Evolutionary conservation across 208 protist species (phyloP).

Genomic region (Crithidia thermophila): DNA sequence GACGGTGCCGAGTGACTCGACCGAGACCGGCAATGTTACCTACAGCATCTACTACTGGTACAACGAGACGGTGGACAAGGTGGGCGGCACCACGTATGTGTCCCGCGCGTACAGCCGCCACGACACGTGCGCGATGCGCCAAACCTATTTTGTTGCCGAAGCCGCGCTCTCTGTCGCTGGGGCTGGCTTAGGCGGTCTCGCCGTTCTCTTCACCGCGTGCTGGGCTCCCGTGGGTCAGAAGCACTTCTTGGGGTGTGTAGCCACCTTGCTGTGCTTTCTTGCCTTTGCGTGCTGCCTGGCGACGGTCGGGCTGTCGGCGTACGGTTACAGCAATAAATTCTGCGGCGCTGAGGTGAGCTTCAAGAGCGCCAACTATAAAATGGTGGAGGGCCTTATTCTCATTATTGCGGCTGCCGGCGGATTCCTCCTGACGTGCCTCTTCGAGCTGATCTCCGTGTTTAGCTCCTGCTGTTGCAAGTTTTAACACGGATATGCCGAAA

Average conservation of each 20-base stretch:
- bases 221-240: neutral
- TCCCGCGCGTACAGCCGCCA: slow-evolving; percentile 1
- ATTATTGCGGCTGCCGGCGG: slow-evolving; percentile 21
- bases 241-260: neutral
- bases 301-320: slow-evolving; percentile 1
- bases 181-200: slow-evolving; percentile 1
- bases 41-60: slow-evolving; percentile 17
- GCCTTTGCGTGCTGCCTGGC: slow-evolving; percentile 9
- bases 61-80: neutral
- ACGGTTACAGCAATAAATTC: slow-evolving; percentile 1
- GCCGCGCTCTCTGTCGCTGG: slow-evolving; percentile 5
- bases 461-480: slow-evolving; percentile 1
- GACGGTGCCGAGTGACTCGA: neutral
- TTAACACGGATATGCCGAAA: no score
- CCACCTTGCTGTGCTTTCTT: neutral
- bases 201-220: slow-evolving; percentile 11
- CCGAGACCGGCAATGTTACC: neutral
- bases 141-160: slow-evolving; percentile 5
- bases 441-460: slow-evolving; percentile 6
- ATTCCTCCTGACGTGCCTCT: slow-evolving; percentile 14
- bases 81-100: slow-evolving; percentile 8
- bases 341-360: neutral
- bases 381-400: slow-evolving; percentile 35
- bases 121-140: neutral
- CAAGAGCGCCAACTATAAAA: slow-evolving; percentile 8